Evolutionary conservation across 768 basidiomycete genomes (phyloP).

Genomic region (Phylloporus sp.): DNA sequence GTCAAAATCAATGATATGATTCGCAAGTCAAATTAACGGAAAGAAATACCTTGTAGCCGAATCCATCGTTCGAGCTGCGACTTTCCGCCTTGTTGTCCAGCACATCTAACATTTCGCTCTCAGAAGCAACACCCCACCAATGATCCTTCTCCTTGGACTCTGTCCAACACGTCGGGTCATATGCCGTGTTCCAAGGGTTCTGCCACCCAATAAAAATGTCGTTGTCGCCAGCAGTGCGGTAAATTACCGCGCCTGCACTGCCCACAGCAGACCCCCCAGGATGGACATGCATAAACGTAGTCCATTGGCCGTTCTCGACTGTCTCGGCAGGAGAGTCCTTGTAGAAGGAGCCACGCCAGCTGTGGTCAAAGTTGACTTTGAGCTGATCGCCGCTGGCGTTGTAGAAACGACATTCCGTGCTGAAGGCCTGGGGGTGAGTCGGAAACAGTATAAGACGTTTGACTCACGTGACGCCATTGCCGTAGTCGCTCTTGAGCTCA

Average conservation of each 20-base stretch:
- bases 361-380: not conserved
- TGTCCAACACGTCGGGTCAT: not conserved
- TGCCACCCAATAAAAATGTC: conserved; percentile 1
- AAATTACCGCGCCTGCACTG: not conserved
- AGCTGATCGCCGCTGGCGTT: not conserved
- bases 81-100: not conserved
- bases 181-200: not conserved
- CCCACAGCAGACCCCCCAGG: not conserved
- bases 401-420: not conserved
- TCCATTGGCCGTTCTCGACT: conserved; percentile 1
- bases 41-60: not conserved
- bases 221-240: not conserved
- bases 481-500: not conserved
- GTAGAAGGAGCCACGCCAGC: not conserved
- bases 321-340: not conserved
- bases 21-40: too few relatives aligned
- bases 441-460: not conserved
- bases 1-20: not conserved
- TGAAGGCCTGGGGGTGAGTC: not conserved
- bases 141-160: not conserved
- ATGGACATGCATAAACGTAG: not conserved
- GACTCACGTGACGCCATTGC: not conserved
- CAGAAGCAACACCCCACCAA: not conserved
- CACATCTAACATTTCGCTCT: not conserved
- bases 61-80: not conserved